Base-by-base conservation (phyloP, 208 protist species). In the Crithidia mellificae region DNA sequence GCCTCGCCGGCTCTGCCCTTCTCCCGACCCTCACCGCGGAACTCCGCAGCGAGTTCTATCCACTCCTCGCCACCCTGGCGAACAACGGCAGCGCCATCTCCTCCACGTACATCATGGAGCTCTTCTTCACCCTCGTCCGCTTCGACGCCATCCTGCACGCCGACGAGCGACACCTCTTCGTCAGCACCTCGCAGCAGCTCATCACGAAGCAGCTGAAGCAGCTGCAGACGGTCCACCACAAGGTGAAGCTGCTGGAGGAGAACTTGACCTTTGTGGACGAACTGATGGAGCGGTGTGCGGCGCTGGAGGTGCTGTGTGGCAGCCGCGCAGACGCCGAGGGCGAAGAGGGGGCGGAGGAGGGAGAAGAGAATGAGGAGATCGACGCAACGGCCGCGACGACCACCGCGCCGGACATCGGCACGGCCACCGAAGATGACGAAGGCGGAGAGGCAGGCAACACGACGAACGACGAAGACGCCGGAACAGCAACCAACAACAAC, bases 71-170 rank as follows among this genome's bases (percentile, higher is more conserved):
- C 46, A 72, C 72, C 41, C 81, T 90, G 30, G 81, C 81, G 44
- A 62, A 71, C 50, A 69, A 64, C 25, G 55, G 72, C 29, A 81
- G 39, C 36, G 44, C 17, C 61, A 63, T 80, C 51, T 63, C 79
- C 11, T 56, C 78, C 56, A 80, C 77, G n/a, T 95, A 95, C 74
- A 72, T 79, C 11, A 64, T 95, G 19, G 87, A 95, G 44, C 76
- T 95, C 56, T 38, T 90, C 50, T 80, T 93, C 36, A 83, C 83
- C 3, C 77, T 95, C 36, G 71, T 78, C 20, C 80, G 84, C 44
- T 63, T 95, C 39, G 90, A 95, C 55, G 81, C 84, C 19, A 58
- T 82, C 15, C 72, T 95, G 41, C 78, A 74, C 22, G 63, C 74
- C 32, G 82, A 89, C 51, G 90, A 95, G 74, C 72, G 87, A 8